Base-by-base conservation (phyloP, 768 basidiomycete genomes). In the Trametopsis cervina region DNA sequence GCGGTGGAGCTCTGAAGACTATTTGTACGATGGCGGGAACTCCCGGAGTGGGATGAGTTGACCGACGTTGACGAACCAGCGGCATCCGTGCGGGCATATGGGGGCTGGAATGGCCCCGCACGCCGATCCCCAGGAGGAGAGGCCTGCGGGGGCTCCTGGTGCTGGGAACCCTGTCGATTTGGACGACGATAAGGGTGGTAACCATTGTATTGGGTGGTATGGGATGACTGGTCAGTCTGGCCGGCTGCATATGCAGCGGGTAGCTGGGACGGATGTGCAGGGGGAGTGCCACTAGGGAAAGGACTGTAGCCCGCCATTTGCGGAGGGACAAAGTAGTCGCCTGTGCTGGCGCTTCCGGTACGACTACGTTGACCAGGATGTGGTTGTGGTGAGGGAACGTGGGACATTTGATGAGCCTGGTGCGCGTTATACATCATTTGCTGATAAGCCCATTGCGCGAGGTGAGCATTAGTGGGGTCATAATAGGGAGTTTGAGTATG, bases 361-460 rank as follows among this genome's bases (percentile, higher is more conserved):
- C 70, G 63, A 37, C 60, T 60, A 26, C 69, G 68, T 58, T 75
- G 75, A 15, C 60, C 58, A 1, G 56, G 38, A 38, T 61, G 47
- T 22, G n/a, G n/a, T 33, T 33, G 29, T 7, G 54, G 57, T 24
- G 61, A 37, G 40, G 52, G 49, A 48, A 59, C 53, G 38, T 66
- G 64, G 41, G 62, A 63, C 43, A 73, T 73, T 58, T 70, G 72
- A 55, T 77, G 70, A n/a, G 72, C 68, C 50, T 69, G 69, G 51
- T 81, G 77, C 40, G 81, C 81, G 58, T 77, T 81, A 69, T 80
- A 85, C 81, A 91, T 81, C 88, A 90, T 89, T 60, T 90, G 88
- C 66, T 89, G 88, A 68, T 91, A 91, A 29, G 88, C 85, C 88
- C 89, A 91, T 63, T 87, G 85, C 2, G 86, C 83, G 48, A 81